Evolutionary conservation across 768 basidiomycete species (phyloP), one percentile per base, ranked within the genome.

Genomic region (Agaricus blazei): DNA sequence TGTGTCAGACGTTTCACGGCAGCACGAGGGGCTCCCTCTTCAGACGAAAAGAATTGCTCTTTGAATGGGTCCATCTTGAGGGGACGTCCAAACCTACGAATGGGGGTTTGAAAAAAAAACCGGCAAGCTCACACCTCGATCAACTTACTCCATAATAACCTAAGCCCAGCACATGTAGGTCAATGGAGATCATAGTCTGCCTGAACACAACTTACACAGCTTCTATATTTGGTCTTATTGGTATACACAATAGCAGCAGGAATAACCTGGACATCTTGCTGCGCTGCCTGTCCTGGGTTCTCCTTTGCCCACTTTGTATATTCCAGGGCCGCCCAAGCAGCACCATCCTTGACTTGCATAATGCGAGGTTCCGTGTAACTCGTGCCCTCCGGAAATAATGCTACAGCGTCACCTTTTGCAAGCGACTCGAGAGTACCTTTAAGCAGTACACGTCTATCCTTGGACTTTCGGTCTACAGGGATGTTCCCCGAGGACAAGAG

Each of bases 191-290:
- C 34, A 27, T 38, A 29, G n/a, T 8, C 15, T 4, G 46, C 28
- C 15, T 19, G 58, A 42, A 52, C 58, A 48, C 75, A 60, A 75
- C 90, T 72, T 57, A 94, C 95, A 61, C 83, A 72, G 66, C 93
- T 95, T 59, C 95, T 79, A 67, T 98, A 99, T 74, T 95, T 96
- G 36, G 88, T 84, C 70, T 99, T 98, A 73, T 98, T 87, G 54
- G 91, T 93, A 69, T 98, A 98, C 12, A 93, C 92, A 59, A 99
- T 93, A 4, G 90, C 85, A 23, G 85, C 83, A 6, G 95, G 93
- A 38, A 96, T 72, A 59, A 98, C 80, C 27, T 78, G 73, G 3
- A 90, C 79, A 24, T 80, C 77, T 61, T 78, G 70, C 34, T 67
- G 61, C 34, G 69, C 63, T 0, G 71, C 74, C 50, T 69, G 67